Percentiles rank a stretch among this genome's conserved stretches.
These are phyloP conservation scores for Hypoxylon sp. DNA, from an alignment of 2,329 filamentous ascomycete species.

Conservation along the genomic window DNA sequence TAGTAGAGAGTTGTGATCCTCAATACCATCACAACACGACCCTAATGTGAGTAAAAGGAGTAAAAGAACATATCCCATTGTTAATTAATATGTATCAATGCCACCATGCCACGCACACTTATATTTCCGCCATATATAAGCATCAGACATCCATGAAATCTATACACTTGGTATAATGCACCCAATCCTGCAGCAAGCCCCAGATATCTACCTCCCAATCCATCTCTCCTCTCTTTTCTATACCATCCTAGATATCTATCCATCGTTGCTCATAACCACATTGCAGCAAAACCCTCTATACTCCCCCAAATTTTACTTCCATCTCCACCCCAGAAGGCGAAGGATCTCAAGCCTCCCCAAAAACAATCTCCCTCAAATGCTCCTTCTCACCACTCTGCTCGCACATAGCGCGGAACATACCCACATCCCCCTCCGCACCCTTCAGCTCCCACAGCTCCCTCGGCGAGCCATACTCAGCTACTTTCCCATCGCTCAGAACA, in stretches of 20 bases:
- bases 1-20: not conserved
- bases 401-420: constrained; percentile 74
- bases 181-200: not conserved
- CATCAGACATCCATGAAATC: not conserved
- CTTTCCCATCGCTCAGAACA: constrained; percentile 76
- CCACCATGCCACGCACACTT: not conserved
- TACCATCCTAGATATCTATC: not conserved
- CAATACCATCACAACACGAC: not conserved
- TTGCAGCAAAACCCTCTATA: not conserved
- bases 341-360: constrained; percentile 39
- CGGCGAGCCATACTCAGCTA: constrained; percentile 77
- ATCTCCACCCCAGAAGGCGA: no score
- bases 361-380: constrained; percentile 62
- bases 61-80: not conserved
- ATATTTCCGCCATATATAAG: not conserved
- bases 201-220: constrained; percentile 4
- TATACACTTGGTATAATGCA: constrained; percentile 4
- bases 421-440: constrained; percentile 49
- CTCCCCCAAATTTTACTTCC: not conserved
- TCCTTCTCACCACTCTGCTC: constrained; percentile 72
- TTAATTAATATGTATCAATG: not conserved
- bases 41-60: not conserved
- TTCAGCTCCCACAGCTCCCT: constrained; percentile 68
- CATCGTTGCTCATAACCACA: not conserved
- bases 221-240: not conserved